These are phyloP conservation scores for Rhododendron ferrugineum DNA, from an alignment of 148 eudicot species.

Conservation along the genomic window DNA sequence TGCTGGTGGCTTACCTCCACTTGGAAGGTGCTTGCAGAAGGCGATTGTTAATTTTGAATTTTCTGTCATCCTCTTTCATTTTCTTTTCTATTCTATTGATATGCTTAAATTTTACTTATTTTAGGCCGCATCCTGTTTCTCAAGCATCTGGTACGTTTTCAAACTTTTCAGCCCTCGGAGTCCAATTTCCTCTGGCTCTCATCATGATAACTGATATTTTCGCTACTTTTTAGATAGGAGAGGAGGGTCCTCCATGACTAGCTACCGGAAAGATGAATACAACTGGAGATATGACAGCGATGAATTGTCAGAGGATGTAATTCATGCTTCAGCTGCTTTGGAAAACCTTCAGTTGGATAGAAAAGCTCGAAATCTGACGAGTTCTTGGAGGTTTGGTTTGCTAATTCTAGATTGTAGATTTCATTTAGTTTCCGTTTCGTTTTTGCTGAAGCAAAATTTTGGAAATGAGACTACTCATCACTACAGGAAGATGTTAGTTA, in stretches of 20 bases:
- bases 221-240: conserved; percentile 51
- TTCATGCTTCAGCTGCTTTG: conserved; percentile 74
- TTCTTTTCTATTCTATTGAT: neutral
- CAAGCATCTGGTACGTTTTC: conserved; percentile 74
- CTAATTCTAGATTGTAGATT: neutral
- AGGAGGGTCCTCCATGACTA: conserved; percentile 67
- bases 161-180: neutral
- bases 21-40: conserved; percentile 56
- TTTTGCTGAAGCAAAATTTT: neutral
- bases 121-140: conserved; percentile 65
- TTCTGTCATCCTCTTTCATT: conserved; percentile 1
- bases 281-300: conserved; percentile 79
- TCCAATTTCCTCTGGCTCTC: neutral
- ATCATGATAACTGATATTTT: conserved; percentile 1
- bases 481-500: neutral
- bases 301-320: conserved; percentile 69
- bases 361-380: conserved; percentile 79
- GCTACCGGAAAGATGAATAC: conserved; percentile 83
- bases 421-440: neutral
- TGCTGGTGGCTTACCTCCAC: conserved; percentile 84
- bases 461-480: neutral
- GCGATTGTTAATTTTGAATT: neutral
- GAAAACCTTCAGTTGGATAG: conserved; percentile 94
- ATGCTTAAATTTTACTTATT: conserved; percentile 12
- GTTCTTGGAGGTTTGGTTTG: conserved; percentile 77